Evolutionary conservation across 106 monocot genomes (phyloP), one percentile per base, ranked within the genome.

Genomic region (Dioscorea alata): DNA sequence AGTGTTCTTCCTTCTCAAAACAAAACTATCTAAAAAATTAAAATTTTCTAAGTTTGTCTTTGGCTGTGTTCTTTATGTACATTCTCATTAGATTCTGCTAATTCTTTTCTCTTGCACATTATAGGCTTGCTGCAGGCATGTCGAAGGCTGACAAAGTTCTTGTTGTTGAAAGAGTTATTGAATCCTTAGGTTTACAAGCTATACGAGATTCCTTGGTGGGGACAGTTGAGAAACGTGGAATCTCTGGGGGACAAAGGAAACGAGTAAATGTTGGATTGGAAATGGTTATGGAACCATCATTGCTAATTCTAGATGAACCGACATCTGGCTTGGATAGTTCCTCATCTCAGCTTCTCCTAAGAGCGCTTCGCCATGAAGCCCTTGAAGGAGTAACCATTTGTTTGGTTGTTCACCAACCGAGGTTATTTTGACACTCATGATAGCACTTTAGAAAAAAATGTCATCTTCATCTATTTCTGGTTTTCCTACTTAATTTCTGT

Each of bases 261-360:
- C 73, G 95, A 42, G 95, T 96, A 16, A 96, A 96, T 75, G 95
- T 96, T 65, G 95, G 95, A 0, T 21, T 96, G 34, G 95, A 96
- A 72, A 96, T 97, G 96, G 96, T 97, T 12, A 97, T 92, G 84
- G 96, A 97, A 33, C 96, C 96, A 35, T 97, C 96, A 59, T 63
- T 97, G 14, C 71, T 97, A 63, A 89, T 97, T 68, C 78, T 97
- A 17, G 96, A 97, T 80, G 95, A 96, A 70, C 95, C 95, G 48
- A 96, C 95, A 15, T 96, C 95, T 72, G 95, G 95, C 33, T 76
- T 97, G 72, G 96, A 97, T 69, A 97, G 96, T 76, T 77, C 91
- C 70, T 89, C 96, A 42, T 97, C 96, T 35, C 80, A 78, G 57
- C 76, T 92, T 24, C 92, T 97, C 59, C 80, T 97, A 23, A 84